Base-by-base conservation (phyloP, 306 rosid genomes). In the Lathyrus oleraceus region DNA sequence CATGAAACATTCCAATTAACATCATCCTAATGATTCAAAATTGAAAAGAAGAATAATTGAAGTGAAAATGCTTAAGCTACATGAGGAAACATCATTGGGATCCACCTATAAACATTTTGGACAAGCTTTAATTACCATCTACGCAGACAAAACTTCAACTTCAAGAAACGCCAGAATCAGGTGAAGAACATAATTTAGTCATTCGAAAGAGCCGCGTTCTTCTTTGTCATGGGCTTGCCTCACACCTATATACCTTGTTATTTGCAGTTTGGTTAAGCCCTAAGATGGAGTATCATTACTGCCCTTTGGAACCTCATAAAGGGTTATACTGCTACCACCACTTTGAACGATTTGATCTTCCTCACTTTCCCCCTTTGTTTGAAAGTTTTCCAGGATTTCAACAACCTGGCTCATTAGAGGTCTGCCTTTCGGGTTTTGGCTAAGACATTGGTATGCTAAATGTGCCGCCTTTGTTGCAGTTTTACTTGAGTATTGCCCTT, bases 361-460 rank as follows among this genome's bases (percentile, higher is more conserved):
- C 52, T 44, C 86, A 65, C 71, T 84, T 43, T 71, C 92, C 57
- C 36, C 84, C 56, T 49, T 59, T 8, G 85, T 47, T 79, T 91
- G 96, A 48, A 77, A 79, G 53, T 81, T 74, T 65, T 85, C 94
- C 1, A 91, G 90, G 61, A 84, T 68, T 67, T 89, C 88, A 54
- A 91, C 97, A 59, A 91, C 96, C 61, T 91, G 87, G 67, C 83
- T 84, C 97, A 91, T 91, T 16, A 85, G 91, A 21, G 97, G 97
- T 70, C 97, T 84, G 23, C 91, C 96, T 74, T 91, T 91, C 0
- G 97, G 97, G 84, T 91, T 91, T 83, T 89, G 96, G 81, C 97
- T 87, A 62, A 91, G 93, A 81, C 97, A 91, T 58, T 81, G 94
- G 74, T 84, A 83, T 53, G 97, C 96, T 72, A 91, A 72, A 62